Percentiles rank a stretch among this genome's conserved stretches.
phyloP scores from a whole-genome alignment of 1,139 yeast species.

The Pichia sp. region DNA sequence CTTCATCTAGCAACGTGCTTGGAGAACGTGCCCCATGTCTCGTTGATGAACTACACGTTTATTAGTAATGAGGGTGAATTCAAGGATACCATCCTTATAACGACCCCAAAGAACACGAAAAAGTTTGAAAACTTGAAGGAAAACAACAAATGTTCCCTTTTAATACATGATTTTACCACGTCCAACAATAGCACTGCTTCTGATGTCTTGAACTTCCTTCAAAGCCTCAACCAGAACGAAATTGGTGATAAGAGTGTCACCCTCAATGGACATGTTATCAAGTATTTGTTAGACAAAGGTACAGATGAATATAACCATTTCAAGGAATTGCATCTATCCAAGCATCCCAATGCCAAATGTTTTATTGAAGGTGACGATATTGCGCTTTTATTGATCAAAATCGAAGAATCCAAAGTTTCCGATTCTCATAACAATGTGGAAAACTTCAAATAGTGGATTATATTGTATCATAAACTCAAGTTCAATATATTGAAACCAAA shows the following conservation, averaged over 20 bases:
- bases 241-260: slow-evolving; percentile 73
- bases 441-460: slow-evolving; percentile 6
- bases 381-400: slow-evolving; percentile 56
- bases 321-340: slow-evolving; percentile 48
- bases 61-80: slow-evolving; percentile 31
- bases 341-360: slow-evolving; percentile 59
- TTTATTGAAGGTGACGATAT: slow-evolving; percentile 58
- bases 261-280: slow-evolving; percentile 57
- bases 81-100: slow-evolving; percentile 40
- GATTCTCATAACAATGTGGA: slow-evolving; percentile 63
- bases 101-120: slow-evolving; percentile 61
- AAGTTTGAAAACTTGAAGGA: slow-evolving; percentile 57
- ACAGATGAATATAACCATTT: slow-evolving; percentile 43
- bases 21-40: slow-evolving; percentile 65
- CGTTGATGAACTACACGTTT: slow-evolving; percentile 82
- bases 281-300: slow-evolving; percentile 36
- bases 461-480: neutral
- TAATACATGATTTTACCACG: slow-evolving; percentile 76
- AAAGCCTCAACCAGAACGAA: slow-evolving; percentile 68
- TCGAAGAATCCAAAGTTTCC: slow-evolving; percentile 68
- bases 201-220: slow-evolving; percentile 50
- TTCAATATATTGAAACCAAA: neutral
- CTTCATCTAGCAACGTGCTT: slow-evolving; percentile 77
- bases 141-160: slow-evolving; percentile 69
- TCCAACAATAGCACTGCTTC: slow-evolving; percentile 13